Evolutionary conservation across 495 filamentous ascomycete species (phyloP).

Genomic region (Trichocladium antarcticum): DNA sequence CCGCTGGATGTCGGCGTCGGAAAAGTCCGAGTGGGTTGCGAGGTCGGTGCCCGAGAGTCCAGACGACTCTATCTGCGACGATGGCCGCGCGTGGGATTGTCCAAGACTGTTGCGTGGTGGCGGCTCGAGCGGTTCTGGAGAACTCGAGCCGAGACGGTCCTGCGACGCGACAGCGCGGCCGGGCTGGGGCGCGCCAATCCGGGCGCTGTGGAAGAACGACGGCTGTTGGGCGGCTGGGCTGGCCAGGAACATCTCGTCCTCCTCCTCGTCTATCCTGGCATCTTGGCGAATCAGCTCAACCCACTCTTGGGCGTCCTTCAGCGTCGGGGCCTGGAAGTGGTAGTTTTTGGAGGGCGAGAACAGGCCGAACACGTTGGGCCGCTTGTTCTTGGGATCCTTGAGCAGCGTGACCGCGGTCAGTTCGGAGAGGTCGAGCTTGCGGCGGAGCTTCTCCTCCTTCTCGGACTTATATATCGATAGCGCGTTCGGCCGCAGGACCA

Average conservation of each 20-base stretch:
- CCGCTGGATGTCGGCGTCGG: conserved; percentile 51
- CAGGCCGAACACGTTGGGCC: conserved; percentile 76
- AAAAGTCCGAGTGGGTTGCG: conserved; percentile 83
- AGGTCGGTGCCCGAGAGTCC: conserved; percentile 65
- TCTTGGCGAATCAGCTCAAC: conserved; percentile 68
- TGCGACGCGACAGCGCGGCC: conserved; percentile 11
- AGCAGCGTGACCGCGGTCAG: conserved; percentile 82
- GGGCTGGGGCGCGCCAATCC: neutral
- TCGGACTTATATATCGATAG: conserved; percentile 91
- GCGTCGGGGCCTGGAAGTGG: conserved; percentile 65
- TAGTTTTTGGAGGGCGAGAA: conserved; percentile 87
- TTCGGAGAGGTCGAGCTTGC: conserved; percentile 78
- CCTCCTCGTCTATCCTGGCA: conserved; percentile 74
- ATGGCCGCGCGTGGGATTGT: conserved; percentile 31
- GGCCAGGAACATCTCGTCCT: conserved; percentile 62
- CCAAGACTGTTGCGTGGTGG: conserved; percentile 26
- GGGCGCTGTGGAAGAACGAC: conserved; percentile 20
- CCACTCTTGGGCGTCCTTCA: conserved; percentile 77
- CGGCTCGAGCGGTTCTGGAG: conserved; percentile 45
- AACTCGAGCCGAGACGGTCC: conserved; percentile 46
- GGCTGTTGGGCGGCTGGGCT: conserved; percentile 42
- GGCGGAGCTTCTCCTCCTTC: conserved; percentile 75
- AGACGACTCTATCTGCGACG: conserved; percentile 59
- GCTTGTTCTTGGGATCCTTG: conserved; percentile 73
- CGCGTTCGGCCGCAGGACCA: conserved; percentile 87